Base-by-base conservation (phyloP, 2,329 filamentous ascomycete genomes). In the Pseudocercospora macadamiae region DNA sequence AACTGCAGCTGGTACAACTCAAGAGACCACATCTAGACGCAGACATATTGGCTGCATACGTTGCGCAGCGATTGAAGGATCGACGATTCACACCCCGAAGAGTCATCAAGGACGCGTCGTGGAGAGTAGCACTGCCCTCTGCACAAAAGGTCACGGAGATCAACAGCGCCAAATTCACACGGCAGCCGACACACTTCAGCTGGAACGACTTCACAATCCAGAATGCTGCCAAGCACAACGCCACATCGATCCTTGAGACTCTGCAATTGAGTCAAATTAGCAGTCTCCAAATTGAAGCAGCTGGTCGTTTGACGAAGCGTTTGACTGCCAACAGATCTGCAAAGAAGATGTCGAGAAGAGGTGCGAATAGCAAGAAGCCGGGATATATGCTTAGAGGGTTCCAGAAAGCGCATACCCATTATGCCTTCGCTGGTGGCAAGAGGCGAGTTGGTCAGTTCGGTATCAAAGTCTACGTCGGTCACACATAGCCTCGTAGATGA, bases 291-390 rank as follows among this genome's bases (percentile, higher is more conserved):
- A 67, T 71, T 2, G 62, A 68, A 51, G 68, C 70, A n/a, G 68
- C 66, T 2, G 70, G 70, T 55, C 70, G 70, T 67, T 57, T 73
- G 57, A 66, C 66, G n/a, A 68, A 70, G 65, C 69, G 70, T 55
- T 66, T 73, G 57, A 72, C 70, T 28, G 70, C 70, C 59, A 70
- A 73, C 59, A 57, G 68, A 59, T 62, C 61, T 44, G 63, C 66
- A 12, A 61, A 61, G 60, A 72, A 72, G 66, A 67, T 64, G 51
- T 66, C 70, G 34, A 61, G 69, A 45, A 55, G 65, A 55, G 70
- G 70, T 60, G 62, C 66, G 25, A 69, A 68, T 39, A 64, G 58
- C 12, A 70, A 71, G 58, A 65, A 64, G 4, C 60, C 66, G 1
- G 68, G 66, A 7, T 66, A 64, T 26, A 66, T 72, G 55, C 34